Conservation (phyloP, 371 early-diverging fungal genomes). For the Mortierella sp. region DNA sequence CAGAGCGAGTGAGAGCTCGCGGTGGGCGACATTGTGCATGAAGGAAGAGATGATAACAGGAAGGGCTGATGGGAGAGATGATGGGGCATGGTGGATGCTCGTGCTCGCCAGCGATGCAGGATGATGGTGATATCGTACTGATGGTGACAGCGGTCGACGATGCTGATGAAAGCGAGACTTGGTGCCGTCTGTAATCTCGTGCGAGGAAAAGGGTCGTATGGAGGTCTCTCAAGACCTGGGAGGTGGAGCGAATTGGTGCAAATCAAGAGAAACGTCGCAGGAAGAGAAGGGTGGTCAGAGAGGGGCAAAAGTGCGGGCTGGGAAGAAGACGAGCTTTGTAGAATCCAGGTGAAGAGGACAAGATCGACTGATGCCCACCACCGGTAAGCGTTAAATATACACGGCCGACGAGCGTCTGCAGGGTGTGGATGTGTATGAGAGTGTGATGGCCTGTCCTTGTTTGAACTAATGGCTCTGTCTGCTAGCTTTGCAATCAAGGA, state of each 20-base stretch:
- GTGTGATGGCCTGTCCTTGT: neutral
- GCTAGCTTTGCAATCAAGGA: neutral
- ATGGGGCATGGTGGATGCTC: slow-evolving; percentile 11
- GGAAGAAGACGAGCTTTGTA: neutral
- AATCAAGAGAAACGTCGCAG: neutral
- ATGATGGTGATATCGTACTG: neutral
- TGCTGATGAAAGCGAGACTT: slow-evolving; percentile 3
- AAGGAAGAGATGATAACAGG: slow-evolving; percentile 38
- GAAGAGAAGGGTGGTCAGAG: slow-evolving; percentile 1
- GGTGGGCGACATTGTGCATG: slow-evolving; percentile 14
- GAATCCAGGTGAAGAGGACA: neutral
- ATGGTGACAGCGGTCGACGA: neutral
- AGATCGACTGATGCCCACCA: too few relatives aligned
- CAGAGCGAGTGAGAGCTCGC: slow-evolving; percentile 3
- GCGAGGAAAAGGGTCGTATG: slow-evolving; percentile 3
- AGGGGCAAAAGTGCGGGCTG: neutral
- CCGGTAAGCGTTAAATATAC: too few relatives aligned
- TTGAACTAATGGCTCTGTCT: neutral
- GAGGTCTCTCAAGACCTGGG: neutral
- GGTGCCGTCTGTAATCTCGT: slow-evolving; percentile 18
- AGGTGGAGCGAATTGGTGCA: slow-evolving; percentile 2
- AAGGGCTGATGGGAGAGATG: slow-evolving; percentile 23
- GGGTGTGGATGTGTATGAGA: slow-evolving; percentile 3
- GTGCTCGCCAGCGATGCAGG: neutral
- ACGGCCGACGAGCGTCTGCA: neutral